Evolutionary conservation across 2,329 filamentous ascomycete genomes (phyloP), one percentile per base, ranked within the genome.

Genomic region (Aspergillus sp.): DNA sequence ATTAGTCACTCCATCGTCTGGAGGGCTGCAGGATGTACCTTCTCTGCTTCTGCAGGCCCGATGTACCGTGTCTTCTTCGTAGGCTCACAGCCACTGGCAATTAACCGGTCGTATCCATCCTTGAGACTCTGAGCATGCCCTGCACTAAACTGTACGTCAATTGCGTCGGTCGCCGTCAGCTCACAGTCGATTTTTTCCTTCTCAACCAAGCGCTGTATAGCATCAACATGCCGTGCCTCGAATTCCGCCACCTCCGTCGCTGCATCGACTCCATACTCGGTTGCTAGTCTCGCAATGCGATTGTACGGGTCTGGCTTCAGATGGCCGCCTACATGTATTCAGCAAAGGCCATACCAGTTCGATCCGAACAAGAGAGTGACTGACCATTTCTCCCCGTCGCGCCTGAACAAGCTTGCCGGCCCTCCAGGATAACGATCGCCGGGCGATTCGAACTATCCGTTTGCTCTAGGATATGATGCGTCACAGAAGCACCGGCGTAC

Each of bases 141-240:
- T 14, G 68, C 58, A 24, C 71, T 69, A 14, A 73, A 64, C 55
- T 72, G 72, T 2, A 77, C 74, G 61, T 79, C 78, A 23, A 75
- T 64, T 1, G 71, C 69, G 17, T 73, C 65, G 1, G 75, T 75
- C 2, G 79, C 62, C 1, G 64, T 65, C 35, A 78, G 75, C 39
- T 80, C 77, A 51, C 77, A 79, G 19, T 79, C 75, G 35, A 80
- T 76, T 0, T 68, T 66, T 56, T 79, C 75, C 41, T 67, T 68
- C 24, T 75, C 69, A 8, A 79, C 66, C 3, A 79, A 63, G 1
- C 71, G 64, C 52, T 76, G 73, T n/a, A 80, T 63, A 1, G 70
- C 71, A 2, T 64, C 56, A n/a, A 79, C 64, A 62, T 80, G 75
- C 17, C 70, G 66, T 3, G 68, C 65, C 57, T 80, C 77, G 55